These are phyloP conservation scores for Larix kaempferi DNA, from an alignment of 75 land plant species.

Conservation along the genomic window DNA sequence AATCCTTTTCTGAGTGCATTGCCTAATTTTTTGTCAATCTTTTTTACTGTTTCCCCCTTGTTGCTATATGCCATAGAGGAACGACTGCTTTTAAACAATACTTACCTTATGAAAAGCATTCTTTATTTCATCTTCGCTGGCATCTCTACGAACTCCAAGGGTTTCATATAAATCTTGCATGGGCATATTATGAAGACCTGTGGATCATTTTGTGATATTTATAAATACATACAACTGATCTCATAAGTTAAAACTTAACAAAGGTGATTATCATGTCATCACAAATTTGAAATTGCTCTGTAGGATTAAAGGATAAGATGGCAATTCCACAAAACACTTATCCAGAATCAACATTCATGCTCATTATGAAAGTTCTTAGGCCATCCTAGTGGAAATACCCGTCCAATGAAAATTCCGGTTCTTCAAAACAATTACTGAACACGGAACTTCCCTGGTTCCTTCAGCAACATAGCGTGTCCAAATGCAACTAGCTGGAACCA, in stretches of 20 bases:
- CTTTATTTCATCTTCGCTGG: slow-evolving; percentile 52
- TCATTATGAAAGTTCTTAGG: neutral
- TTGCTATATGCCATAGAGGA: neutral
- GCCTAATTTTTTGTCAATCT: neutral
- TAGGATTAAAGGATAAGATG: neutral
- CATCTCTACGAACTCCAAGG: slow-evolving; percentile 52
- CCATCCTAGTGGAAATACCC: neutral
- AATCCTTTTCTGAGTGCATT: neutral
- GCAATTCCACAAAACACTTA: neutral
- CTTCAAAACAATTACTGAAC: neutral
- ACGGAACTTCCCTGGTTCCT: neutral
- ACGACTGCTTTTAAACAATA: neutral
- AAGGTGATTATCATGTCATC: neutral
- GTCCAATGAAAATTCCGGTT: neutral
- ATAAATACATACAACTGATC: neutral
- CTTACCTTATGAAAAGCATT: slow-evolving; percentile 60
- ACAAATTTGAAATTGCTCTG: neutral
- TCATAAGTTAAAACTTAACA: neutral
- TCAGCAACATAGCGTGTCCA: neutral
- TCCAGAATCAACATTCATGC: neutral
- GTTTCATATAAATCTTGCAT: slow-evolving; percentile 40
- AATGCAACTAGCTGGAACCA: neutral
- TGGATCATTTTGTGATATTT: neutral
- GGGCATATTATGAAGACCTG: slow-evolving; percentile 23
- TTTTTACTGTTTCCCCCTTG: neutral